phyloP scores from a whole-genome alignment of 228 moss, liverwort and hornwort species.

The Sphagnum fallax region DNA sequence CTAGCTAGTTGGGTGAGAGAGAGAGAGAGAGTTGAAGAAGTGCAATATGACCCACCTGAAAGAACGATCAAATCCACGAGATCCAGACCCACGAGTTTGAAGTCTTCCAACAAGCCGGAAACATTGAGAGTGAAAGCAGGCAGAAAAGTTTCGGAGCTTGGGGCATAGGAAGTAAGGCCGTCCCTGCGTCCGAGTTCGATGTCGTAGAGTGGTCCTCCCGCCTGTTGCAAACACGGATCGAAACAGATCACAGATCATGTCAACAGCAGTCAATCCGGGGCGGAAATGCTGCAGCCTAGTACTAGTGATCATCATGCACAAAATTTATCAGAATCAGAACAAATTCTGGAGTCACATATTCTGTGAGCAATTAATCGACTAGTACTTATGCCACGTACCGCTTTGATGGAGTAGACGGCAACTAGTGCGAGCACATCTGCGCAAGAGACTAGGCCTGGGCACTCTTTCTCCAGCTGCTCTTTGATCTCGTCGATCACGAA shows the following conservation, averaged over 20 bases:
- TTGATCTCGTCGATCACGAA: slow-evolving; percentile 19
- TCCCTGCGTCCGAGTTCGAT: slow-evolving; percentile 12
- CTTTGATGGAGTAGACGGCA: slow-evolving; percentile 13
- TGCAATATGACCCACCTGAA: neutral
- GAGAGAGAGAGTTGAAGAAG: too few species aligned
- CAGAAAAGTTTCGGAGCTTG: slow-evolving; percentile 6
- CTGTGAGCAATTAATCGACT: too few species aligned
- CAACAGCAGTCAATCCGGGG: neutral
- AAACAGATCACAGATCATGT: neutral
- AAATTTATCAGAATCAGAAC: too few species aligned
- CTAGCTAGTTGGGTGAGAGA: too few species aligned
- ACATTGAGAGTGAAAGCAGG: slow-evolving; percentile 8
- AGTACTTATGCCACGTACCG: neutral
- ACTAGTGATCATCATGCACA: too few species aligned
- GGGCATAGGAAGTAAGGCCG: slow-evolving; percentile 5
- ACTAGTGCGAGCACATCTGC: slow-evolving; percentile 14
- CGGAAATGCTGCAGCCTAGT: neutral
- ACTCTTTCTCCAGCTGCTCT: slow-evolving; percentile 8
- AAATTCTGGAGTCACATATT: too few species aligned
- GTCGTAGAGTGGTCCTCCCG: slow-evolving; percentile 9
- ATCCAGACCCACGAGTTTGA: slow-evolving; percentile 2
- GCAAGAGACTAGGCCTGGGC: slow-evolving; percentile 11
- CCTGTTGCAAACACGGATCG: neutral
- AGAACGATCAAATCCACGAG: neutral
- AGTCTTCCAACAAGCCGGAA: slow-evolving; percentile 1